Base-by-base conservation (phyloP, 176 grass and related monocot genomes). In the Zea mays region DNA sequence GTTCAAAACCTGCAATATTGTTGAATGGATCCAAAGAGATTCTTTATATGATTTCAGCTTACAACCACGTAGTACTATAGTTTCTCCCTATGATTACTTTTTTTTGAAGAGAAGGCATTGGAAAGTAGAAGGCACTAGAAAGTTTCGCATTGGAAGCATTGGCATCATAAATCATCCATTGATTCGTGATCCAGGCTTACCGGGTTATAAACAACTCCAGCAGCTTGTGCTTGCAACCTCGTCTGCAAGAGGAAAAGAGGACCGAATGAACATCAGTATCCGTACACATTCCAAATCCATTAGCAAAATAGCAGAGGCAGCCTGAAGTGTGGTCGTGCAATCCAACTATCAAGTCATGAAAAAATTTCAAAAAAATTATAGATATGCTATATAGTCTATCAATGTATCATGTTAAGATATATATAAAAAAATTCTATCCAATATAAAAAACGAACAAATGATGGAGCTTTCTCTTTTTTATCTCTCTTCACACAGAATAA, bases 181-280 rank as follows among this genome's bases (percentile, higher is more conserved):
- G 9, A 52, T 77, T 17, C 12, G 42, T 7, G 47, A 57, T 43
- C 6, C 8, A 46, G 0, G 33, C 71, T 76, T 91, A 94, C 88
- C 72, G 85, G 79, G 60, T 90, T 88, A 75, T 97, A 94, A 12
- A 87, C 72, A 12, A 97, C 89, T 84, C 94, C 94, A 80, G 91
- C 94, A 61, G 91, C 94, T 71, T 97, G 94, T 4, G 91, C 94
- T 88, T 97, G 94, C 79, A 97, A 91, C 67, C 94, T 92, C 36
- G 94, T 97, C 94, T 97, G 86, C 41, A 83, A 74, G 9, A 74
- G 14, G 69, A 76, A 76, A 57, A 8, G 40, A 16, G 9, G 13
- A 34, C 0, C 37, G 5, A 48, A 51, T 14, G 64, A 17, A 19
- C 35, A 52, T 36, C 10, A 50, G 72, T 8, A 15, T 3, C 11